Evolutionary conservation across 2,329 filamentous ascomycete genomes (phyloP).

Genomic region (Bipolaris zeicola): DNA sequence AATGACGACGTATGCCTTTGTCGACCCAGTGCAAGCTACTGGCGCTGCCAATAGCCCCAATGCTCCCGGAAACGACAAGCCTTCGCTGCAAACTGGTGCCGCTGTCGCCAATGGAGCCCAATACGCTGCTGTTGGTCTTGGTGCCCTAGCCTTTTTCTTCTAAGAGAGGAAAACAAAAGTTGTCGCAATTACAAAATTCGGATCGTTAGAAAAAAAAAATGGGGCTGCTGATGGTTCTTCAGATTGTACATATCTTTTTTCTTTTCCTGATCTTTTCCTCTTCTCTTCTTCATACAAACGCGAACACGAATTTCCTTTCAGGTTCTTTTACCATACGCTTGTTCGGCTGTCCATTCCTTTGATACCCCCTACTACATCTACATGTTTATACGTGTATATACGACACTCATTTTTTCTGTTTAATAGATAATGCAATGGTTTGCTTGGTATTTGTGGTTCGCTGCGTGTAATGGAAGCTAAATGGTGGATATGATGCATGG

Average conservation of each 20-base stretch:
- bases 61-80: conserved; percentile 28
- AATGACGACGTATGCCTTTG: conserved; percentile 53
- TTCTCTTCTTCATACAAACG: not conserved
- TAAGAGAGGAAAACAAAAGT: not conserved
- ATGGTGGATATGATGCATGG: too few relatives aligned
- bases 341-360: not conserved
- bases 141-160: conserved; percentile 42
- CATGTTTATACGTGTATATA: not conserved
- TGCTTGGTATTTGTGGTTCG: too few relatives aligned
- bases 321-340: not conserved
- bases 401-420: not conserved
- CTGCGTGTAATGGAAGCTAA: too few relatives aligned
- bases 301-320: not conserved
- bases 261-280: not conserved
- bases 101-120: conserved; percentile 28
- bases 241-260: not conserved
- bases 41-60: not conserved
- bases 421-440: not conserved
- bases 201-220: too few relatives aligned
- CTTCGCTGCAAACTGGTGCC: conserved; percentile 48
- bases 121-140: conserved; percentile 37
- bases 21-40: conserved; percentile 42
- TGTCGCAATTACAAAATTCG: too few relatives aligned
- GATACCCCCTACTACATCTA: not conserved
- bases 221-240: too few relatives aligned